Percentiles rank a stretch among this genome's conserved stretches.
These are phyloP conservation scores for Lentinula detonsa DNA, from an alignment of 768 basidiomycete genomes.

Conservation along the genomic window DNA sequence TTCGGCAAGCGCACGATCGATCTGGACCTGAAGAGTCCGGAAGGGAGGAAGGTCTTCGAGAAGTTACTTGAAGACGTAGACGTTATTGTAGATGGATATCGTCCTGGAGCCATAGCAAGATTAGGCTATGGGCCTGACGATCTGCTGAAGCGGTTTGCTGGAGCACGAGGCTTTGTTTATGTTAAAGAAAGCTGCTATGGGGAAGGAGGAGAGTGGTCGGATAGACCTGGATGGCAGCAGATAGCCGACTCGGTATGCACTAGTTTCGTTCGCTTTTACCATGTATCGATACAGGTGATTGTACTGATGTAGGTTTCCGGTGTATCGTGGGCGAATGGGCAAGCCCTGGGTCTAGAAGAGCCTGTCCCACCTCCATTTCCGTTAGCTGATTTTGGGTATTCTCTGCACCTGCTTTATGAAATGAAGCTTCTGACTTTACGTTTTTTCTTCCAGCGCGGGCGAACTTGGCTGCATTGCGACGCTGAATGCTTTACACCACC, in stretches of 20 bases:
- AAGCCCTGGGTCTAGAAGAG: conserved; percentile 2
- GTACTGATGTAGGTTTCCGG: neutral
- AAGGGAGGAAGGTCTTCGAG: conserved; percentile 1
- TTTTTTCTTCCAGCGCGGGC: neutral
- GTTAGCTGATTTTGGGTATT: conserved; percentile 1
- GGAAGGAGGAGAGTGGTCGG: conserved; percentile 1
- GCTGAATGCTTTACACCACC: conserved; percentile 3
- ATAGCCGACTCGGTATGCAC: conserved; percentile 2
- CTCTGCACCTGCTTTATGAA: neutral
- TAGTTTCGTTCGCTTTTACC: neutral
- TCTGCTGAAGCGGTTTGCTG: neutral
- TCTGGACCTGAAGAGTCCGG: conserved; percentile 3
- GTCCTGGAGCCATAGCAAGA: neutral
- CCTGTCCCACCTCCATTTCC: conserved; percentile 5
- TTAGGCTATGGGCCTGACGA: conserved; percentile 1
- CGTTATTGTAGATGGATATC: conserved; percentile 4
- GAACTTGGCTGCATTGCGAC: conserved; percentile 5
- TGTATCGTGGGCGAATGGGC: conserved; percentile 2
- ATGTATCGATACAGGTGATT: neutral
- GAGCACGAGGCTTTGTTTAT: conserved; percentile 5
- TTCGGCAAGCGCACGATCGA: conserved; percentile 1
- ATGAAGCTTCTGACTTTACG: neutral
- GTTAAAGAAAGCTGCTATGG: conserved; percentile 7
- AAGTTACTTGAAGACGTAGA: conserved; percentile 2
- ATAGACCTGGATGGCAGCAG: conserved; percentile 7